Evolutionary conservation across 2,329 filamentous ascomycete genomes (phyloP), one percentile per base, ranked within the genome.

Genomic region (Xylaria arbuscula): DNA sequence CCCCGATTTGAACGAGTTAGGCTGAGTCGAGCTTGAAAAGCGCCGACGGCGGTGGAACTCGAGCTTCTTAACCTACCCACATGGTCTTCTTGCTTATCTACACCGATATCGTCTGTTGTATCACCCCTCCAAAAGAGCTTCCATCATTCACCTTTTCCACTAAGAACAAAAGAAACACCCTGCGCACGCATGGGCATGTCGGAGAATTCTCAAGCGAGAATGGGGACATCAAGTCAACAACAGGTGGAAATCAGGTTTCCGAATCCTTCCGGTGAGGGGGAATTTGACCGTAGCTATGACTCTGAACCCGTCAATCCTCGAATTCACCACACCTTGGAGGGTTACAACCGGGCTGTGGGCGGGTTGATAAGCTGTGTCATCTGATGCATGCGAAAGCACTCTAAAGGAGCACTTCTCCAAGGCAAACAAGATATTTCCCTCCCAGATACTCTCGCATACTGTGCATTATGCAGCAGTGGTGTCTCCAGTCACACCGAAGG

Each of bases 321-420:
- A 56, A 32, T 19, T 7, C 38, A 45, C 55, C 19, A 66, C 55
- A 45, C 55, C 55, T 36, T 42, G 47, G 50, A 62, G 63, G 66
- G 66, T 70, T 66, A 59, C 66, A 70, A 58, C 40, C 62, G 54
- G 55, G 40, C 36, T 38, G 61, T 60, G 48, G 63, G 62, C 61
- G 15, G 47, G 45, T 55, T 67, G 69, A 71, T 70, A 72, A 70
- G 65, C 58, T 50, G 53, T 11, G 50, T 72, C 71, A 71, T 68
- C 67, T 72, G 71, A 72, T 58, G 55, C 32, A n/a, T 36, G 57
- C 34, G 45, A 50, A 45, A 70, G 40, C 55, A 64, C 57, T 36
- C 24, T 32, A 67, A 62, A 28, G 55, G 62, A 62, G 64, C 50
- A 48, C 19, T 38, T 59, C 62, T 67, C 51, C 42, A 51, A 68